These are phyloP conservation scores for Trichoderma endophyticum DNA, from an alignment of 2,329 filamentous ascomycete genomes.

Conservation along the genomic window DNA sequence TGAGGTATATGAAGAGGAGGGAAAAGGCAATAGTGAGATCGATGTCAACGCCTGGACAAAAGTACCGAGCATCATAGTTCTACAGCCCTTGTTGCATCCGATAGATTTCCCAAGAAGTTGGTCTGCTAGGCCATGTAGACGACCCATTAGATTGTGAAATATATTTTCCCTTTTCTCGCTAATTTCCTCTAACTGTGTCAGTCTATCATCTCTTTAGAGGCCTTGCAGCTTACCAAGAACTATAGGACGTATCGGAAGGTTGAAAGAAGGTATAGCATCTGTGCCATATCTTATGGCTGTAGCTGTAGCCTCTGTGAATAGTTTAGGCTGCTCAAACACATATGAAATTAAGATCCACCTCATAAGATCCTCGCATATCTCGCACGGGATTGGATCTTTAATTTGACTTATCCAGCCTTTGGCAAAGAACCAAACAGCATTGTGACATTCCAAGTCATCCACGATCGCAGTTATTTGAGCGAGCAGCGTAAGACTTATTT, in stretches of 20 bases:
- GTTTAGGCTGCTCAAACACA: background rate
- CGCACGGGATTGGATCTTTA: background rate
- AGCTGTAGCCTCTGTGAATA: background rate
- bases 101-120: background rate
- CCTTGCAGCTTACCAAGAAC: background rate
- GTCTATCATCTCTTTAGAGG: background rate
- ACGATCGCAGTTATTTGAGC: background rate
- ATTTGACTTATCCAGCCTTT: background rate
- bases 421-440: background rate
- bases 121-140: fast-evolving
- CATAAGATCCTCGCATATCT: background rate
- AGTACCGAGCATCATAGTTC: background rate
- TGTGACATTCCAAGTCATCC: background rate
- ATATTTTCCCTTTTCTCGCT: background rate
- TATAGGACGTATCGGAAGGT: background rate
- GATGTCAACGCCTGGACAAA: background rate
- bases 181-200: background rate
- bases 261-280: background rate
- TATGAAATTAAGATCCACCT: background rate
- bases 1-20: background rate
- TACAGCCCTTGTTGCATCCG: background rate
- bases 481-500: background rate
- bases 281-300: background rate
- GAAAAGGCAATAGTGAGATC: background rate
- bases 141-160: fast-evolving